Evolutionary conservation across 495 filamentous ascomycete species (phyloP).

Genomic region (Bombardia bombarda): DNA sequence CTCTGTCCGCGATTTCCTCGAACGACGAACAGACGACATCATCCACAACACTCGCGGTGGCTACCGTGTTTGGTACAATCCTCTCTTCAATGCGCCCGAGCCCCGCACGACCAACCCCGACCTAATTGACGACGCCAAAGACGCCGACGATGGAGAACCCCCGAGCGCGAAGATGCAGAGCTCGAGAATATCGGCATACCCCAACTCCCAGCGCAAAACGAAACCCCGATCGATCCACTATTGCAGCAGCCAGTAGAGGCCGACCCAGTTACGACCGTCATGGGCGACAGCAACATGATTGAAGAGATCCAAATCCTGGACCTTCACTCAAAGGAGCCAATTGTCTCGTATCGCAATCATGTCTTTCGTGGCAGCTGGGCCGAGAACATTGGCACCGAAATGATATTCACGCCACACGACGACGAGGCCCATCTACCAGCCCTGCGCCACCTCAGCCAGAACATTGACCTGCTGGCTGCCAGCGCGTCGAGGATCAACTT

Average conservation of each 20-base stretch:
- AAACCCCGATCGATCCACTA: conserved; percentile 12
- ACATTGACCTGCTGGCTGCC: conserved; percentile 56
- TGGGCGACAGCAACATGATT: conserved; percentile 6
- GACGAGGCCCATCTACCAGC: conserved; percentile 27
- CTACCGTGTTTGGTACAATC: conserved; percentile 30
- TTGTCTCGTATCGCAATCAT: conserved; percentile 66
- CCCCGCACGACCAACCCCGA: conserved; percentile 8
- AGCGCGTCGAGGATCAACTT: conserved; percentile 43
- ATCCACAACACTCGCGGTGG: conserved; percentile 21
- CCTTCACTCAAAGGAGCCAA: conserved; percentile 61
- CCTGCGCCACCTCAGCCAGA: conserved; percentile 35
- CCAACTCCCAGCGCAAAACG: conserved; percentile 4
- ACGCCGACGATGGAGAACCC: conserved; percentile 21
- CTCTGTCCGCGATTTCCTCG: conserved; percentile 40
- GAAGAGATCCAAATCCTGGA: conserved; percentile 68
- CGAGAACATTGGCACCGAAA: conserved; percentile 69
- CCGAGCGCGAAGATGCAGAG: conserved; percentile 21
- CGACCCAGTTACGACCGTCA: not conserved
- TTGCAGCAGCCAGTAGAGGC: conserved; percentile 4
- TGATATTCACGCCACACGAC: conserved; percentile 56
- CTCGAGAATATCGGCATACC: conserved; percentile 17
- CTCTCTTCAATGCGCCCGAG: conserved; percentile 21
- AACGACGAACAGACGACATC: conserved; percentile 21
- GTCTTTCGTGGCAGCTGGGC: conserved; percentile 72
- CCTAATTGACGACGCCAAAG: conserved; percentile 20